Percentiles rank a stretch among this genome's conserved stretches.
Conservation (phyloP, 768 basidiomycete species). For the Fistulinella prunicolor region DNA sequence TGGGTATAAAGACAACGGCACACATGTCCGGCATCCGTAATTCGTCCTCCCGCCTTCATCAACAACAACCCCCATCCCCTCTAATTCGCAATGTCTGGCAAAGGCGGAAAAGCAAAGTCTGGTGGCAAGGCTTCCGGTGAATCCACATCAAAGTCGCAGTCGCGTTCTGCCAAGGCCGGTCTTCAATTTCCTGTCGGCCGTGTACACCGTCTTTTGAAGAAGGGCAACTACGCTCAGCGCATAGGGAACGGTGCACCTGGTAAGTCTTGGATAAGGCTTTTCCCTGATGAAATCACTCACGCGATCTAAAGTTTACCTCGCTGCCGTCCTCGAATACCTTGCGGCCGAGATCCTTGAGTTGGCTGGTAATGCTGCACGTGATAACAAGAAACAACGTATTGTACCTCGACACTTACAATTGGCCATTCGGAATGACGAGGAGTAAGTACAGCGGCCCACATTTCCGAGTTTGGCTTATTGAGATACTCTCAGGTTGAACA, state of each 20-base stretch:
- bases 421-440: slow-evolving; percentile 64
- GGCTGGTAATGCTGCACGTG: slow-evolving; percentile 54
- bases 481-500: slow-evolving; percentile 31
- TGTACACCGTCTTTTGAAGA: slow-evolving; percentile 58
- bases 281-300: neutral
- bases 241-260: slow-evolving; percentile 54
- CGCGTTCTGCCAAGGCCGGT: slow-evolving; percentile 41
- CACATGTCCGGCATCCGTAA: slow-evolving; percentile 8
- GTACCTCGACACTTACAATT: slow-evolving; percentile 64
- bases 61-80: too few relatives aligned
- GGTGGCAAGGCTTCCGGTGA: slow-evolving; percentile 59
- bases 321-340: slow-evolving; percentile 60
- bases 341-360: slow-evolving; percentile 63
- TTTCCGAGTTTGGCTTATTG: neutral
- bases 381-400: slow-evolving; percentile 60
- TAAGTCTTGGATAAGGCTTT: slow-evolving; percentile 10
- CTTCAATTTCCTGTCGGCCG: slow-evolving; percentile 56
- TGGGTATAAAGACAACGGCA: slow-evolving; percentile 29
- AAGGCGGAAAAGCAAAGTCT: slow-evolving; percentile 58
- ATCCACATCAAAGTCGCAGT: slow-evolving; percentile 29
- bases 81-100: slow-evolving; percentile 36
- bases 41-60: neutral
- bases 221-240: slow-evolving; percentile 56
- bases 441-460: slow-evolving; percentile 22
- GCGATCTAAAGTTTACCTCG: slow-evolving; percentile 47